These are phyloP conservation scores for Phytopythium kandeliae DNA, from an alignment of 352 stramenopile genomes.

Conservation along the genomic window DNA sequence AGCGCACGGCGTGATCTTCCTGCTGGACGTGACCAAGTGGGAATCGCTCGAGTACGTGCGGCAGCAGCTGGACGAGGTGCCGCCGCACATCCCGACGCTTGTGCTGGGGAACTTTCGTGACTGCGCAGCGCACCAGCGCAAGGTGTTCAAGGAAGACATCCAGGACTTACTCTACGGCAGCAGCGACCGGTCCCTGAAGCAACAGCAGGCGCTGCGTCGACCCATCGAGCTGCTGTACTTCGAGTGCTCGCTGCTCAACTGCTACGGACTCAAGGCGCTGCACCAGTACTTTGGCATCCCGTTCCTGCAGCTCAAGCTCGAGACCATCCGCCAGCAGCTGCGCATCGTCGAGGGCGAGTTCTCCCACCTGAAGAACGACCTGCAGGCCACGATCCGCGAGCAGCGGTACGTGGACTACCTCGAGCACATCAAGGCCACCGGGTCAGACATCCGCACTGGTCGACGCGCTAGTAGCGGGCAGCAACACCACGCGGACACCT, in stretches of 20 bases:
- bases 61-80: slow-evolving; percentile 61
- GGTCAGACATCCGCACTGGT: slow-evolving; percentile 78
- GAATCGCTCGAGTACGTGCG: slow-evolving; percentile 82
- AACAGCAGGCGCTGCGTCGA: slow-evolving; percentile 29
- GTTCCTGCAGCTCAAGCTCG: slow-evolving; percentile 78
- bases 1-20: slow-evolving; percentile 84
- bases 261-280: slow-evolving; percentile 77
- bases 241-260: slow-evolving; percentile 79
- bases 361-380: slow-evolving; percentile 59
- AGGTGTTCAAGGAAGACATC: slow-evolving; percentile 87
- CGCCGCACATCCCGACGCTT: slow-evolving; percentile 69
- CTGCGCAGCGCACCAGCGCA: slow-evolving; percentile 40
- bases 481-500: background rate
- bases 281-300: slow-evolving; percentile 85
- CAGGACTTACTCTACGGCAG: slow-evolving; percentile 61
- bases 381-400: slow-evolving; percentile 64
- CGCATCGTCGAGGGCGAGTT: slow-evolving; percentile 69
- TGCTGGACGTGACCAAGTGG: slow-evolving; percentile 81
- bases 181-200: slow-evolving; percentile 18
- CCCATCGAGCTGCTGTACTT: slow-evolving; percentile 76
- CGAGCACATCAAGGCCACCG: slow-evolving; percentile 55
- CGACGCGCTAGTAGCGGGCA: slow-evolving; percentile 11
- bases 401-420: slow-evolving; percentile 76
- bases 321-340: slow-evolving; percentile 71
- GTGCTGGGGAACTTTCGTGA: slow-evolving; percentile 84